A percentile compares a stretch with the other conserved stretches of the same genome.
These are phyloP conservation scores for Chaetomium strumarium DNA, from an alignment of 2,329 filamentous ascomycete species.

Conservation along the genomic window DNA sequence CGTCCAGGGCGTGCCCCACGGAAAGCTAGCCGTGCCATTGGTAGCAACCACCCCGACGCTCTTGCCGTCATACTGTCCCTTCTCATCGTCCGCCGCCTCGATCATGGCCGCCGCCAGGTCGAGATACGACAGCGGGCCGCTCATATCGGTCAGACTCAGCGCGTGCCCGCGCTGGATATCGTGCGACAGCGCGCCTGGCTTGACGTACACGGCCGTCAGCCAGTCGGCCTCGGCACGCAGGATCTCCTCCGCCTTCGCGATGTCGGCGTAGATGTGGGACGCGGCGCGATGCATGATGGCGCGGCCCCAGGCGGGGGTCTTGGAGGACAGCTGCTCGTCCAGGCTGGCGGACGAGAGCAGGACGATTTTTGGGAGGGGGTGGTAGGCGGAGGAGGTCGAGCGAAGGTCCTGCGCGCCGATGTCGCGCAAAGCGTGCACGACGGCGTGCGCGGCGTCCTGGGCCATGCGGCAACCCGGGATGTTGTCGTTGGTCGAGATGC, in stretches of 20 bases:
- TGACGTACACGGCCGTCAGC: constrained; percentile 36
- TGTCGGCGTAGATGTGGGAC: constrained; percentile 36
- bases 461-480: constrained; percentile 35
- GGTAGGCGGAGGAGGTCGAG: not conserved
- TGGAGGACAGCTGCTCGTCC: constrained; percentile 32
- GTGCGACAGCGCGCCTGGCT: constrained; percentile 35
- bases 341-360: constrained; percentile 39
- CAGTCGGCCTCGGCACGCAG: constrained; percentile 35
- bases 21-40: constrained; percentile 25
- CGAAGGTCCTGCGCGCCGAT: constrained; percentile 15
- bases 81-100: not conserved
- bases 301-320: constrained; percentile 23
- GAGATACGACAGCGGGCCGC: not conserved
- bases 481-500: constrained; percentile 38
- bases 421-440: constrained; percentile 34
- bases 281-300: constrained; percentile 28
- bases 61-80: not conserved
- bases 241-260: constrained; percentile 31
- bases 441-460: constrained; percentile 31
- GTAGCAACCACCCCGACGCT: constrained; percentile 24
- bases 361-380: constrained; percentile 34
- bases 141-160: constrained; percentile 25
- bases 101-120: constrained; percentile 13
- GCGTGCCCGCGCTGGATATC: constrained; percentile 36
- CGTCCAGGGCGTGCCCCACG: not conserved